These are phyloP conservation scores for Fusarium nisikadoi DNA, from an alignment of 2,329 filamentous ascomycete genomes.

Conservation along the genomic window DNA sequence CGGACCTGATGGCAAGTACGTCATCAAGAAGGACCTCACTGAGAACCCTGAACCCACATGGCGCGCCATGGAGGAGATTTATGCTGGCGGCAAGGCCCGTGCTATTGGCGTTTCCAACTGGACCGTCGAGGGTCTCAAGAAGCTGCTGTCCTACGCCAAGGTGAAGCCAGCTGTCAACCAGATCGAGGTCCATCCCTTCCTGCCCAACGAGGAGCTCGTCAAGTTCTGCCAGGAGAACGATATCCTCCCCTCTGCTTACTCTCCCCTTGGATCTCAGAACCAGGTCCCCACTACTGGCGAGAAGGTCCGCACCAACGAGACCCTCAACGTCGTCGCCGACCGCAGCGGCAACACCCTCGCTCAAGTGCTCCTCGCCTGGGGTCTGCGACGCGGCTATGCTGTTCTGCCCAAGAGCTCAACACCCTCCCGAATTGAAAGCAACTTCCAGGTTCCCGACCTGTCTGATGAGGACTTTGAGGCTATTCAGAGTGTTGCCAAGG, in stretches of 20 bases:
- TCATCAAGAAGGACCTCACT: conserved; percentile 59
- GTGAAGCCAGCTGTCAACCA: conserved; percentile 64
- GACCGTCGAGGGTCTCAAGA: conserved; percentile 54
- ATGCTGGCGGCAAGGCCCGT: conserved; percentile 52
- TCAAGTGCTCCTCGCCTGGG: conserved; percentile 67
- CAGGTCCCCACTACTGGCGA: conserved; percentile 43
- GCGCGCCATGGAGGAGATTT: conserved; percentile 65
- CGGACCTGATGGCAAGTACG: conserved; percentile 58
- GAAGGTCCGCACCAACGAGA: conserved; percentile 49
- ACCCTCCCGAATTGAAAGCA: conserved; percentile 65
- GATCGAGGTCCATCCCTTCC: conserved; percentile 51
- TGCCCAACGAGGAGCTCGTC: conserved; percentile 61
- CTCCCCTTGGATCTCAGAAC: conserved; percentile 69
- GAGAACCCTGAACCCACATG: conserved; percentile 58
- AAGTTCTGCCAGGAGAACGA: conserved; percentile 63
- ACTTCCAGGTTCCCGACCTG: conserved; percentile 40
- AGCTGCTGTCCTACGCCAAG: conserved; percentile 49
- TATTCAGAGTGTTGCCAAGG: conserved; percentile 55
- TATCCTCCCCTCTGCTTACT: conserved; percentile 65
- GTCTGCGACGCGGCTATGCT: conserved; percentile 71
- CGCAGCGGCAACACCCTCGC: conserved; percentile 62
- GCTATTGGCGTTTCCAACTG: conserved; percentile 65
- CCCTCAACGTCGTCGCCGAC: conserved; percentile 62
- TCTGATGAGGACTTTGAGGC: conserved; percentile 67
- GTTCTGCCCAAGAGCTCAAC: conserved; percentile 78